Base-by-base conservation (phyloP, 345 rosid species). In the Hibiscus tridactylites region DNA sequence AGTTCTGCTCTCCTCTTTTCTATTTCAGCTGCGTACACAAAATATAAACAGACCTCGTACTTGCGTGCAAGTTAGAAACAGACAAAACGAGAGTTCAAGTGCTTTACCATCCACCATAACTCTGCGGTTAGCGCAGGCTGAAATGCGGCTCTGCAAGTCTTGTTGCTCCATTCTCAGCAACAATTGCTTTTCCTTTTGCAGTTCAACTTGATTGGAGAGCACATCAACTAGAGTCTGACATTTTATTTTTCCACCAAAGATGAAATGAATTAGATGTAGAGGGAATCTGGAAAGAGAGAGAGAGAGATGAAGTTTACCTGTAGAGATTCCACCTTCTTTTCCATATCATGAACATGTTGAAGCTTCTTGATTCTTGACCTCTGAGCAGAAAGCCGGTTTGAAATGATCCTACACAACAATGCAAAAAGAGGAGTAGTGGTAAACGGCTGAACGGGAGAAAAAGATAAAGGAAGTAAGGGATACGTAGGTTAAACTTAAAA, bases 321-420 rank as follows among this genome's bases (percentile, higher is more conserved):
- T 24, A 80, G 81, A 52, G 21, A 33, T 29, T 76, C 71, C 5
- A 12, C 77, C 65, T 61, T 66, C 19, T 4, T 74, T 70, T 85
- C 83, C 80, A 79, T 26, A 4, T 74, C 79, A 44, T 1, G 21
- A 3, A 78, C 24, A 19, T 74, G 47, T 3, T 74, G 72, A 15
- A 49, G 46, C 76, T 65, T 70, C 79, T 37, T 81, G 60, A 28
- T 0, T 65, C 81, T 81, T 28, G 81, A 70, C 73, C 13, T 81
- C 9, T 77, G 71, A 42, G 86, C 81, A 21, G 84, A 81, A 6
- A 57, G 35, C 10, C 84, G 79, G 54, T 81, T 83, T 5, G 82
- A 71, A 5, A 77, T 21, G 37, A 53, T 46, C 76, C 86, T 83
- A 52, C 53, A 66, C 6, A 69, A 65, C 35, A n/a, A 49, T 10